Evolutionary conservation across 2,329 filamentous ascomycete genomes (phyloP).

Genomic region (Coniochaeta sp.): DNA sequence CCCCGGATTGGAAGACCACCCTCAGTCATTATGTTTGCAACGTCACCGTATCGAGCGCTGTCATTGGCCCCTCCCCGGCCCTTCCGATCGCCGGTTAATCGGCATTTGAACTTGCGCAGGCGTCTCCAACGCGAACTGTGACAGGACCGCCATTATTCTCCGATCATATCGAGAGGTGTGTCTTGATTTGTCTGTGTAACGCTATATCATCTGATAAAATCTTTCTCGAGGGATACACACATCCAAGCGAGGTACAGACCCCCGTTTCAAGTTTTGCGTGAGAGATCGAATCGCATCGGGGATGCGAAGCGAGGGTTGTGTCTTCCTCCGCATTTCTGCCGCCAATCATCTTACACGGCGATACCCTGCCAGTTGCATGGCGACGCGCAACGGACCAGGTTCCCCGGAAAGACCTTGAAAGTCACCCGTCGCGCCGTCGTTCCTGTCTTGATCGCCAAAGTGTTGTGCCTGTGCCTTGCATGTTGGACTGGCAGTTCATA

Average conservation of each 20-base stretch:
- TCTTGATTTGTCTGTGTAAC: conserved; percentile 1
- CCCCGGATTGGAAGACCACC: neutral
- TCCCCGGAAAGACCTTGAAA: neutral
- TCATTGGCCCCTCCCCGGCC: neutral
- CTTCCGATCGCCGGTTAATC: neutral
- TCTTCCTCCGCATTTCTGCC: conserved; percentile 7
- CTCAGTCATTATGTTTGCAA: neutral
- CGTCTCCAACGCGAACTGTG: neutral
- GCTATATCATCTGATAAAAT: neutral
- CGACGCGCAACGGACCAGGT: neutral
- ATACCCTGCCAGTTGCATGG: neutral
- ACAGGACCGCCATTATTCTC: neutral
- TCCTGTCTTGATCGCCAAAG: neutral
- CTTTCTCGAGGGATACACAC: neutral
- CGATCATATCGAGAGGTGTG: neutral
- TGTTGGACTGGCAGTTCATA: too few species aligned
- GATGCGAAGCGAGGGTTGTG: neutral
- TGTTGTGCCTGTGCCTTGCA: too few species aligned
- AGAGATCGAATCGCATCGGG: neutral
- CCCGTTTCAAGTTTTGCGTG: too few species aligned
- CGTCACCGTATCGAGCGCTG: neutral
- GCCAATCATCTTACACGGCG: conserved; percentile 13
- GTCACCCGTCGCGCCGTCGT: neutral
- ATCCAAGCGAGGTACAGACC: neutral
- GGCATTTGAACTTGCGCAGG: neutral